phyloP scores from a whole-genome alignment of 2,329 filamentous ascomycete genomes.

The Beauveria australis region DNA sequence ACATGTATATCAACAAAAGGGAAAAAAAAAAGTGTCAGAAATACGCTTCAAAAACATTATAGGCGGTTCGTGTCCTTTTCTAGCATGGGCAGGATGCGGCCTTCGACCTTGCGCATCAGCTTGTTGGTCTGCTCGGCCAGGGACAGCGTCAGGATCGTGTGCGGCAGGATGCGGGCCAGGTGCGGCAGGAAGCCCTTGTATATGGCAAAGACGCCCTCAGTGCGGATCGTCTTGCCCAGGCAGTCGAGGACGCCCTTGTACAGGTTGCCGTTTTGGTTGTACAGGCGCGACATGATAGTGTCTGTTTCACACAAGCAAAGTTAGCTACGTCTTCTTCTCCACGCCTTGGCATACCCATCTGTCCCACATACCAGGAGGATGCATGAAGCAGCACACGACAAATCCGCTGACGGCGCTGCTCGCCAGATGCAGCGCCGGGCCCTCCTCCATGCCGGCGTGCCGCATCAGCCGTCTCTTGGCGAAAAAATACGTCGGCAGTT shows the following conservation, averaged over 20 bases:
- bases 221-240: conserved; percentile 79
- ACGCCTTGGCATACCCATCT: too few species aligned
- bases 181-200: conserved; percentile 98
- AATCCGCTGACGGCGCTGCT: conserved; percentile 89
- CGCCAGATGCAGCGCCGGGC: conserved; percentile 76
- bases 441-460: conserved; percentile 84
- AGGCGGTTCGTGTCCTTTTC: conserved; percentile 20
- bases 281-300: conserved; percentile 97
- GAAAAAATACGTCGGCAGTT: conserved; percentile 96
- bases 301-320: conserved; percentile 35
- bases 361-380: conserved; percentile 65
- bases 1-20: background rate
- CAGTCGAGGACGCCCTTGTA: conserved; percentile 93
- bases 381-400: conserved; percentile 96
- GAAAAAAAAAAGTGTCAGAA: background rate
- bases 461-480: conserved; percentile 78
- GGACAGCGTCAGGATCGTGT: conserved; percentile 88
- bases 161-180: conserved; percentile 84
- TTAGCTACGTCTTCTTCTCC: conserved; percentile 6
- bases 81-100: conserved; percentile 38
- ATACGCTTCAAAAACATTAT: background rate
- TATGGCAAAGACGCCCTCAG: conserved; percentile 83
- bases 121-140: conserved; percentile 97
- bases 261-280: conserved; percentile 98
- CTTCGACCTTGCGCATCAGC: conserved; percentile 72